A percentile compares a stretch with the other conserved stretches of the same genome.
phyloP scores from a whole-genome alignment of 1,139 yeast species.

The Geotrichum macrosporum region DNA sequence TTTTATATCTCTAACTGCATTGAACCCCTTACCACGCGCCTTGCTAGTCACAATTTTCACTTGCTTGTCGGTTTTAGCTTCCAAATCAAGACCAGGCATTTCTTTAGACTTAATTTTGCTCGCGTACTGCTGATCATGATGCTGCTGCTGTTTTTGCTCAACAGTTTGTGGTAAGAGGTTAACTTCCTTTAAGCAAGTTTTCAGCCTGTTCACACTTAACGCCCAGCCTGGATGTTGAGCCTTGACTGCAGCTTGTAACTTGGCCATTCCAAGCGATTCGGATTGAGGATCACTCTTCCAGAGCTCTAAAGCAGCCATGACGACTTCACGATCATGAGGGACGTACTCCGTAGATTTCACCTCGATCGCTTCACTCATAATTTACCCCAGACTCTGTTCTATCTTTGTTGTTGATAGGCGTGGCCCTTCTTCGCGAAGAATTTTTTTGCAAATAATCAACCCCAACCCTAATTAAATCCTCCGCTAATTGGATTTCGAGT shows the following conservation, averaged over 20 bases:
- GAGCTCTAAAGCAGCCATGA: slow-evolving; percentile 55
- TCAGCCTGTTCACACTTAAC: slow-evolving; percentile 13
- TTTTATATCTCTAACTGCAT: slow-evolving; percentile 40
- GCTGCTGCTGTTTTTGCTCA: slow-evolving; percentile 10
- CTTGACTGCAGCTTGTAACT: slow-evolving; percentile 52
- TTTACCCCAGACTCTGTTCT: too few relatives aligned
- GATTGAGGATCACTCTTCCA: slow-evolving; percentile 69
- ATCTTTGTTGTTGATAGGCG: too few relatives aligned
- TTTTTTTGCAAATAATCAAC: too few relatives aligned
- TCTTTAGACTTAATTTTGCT: slow-evolving; percentile 47
- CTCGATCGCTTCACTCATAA: neutral
- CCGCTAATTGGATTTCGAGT: too few relatives aligned
- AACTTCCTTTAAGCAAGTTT: slow-evolving; percentile 24
- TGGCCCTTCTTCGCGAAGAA: too few relatives aligned
- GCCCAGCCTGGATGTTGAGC: slow-evolving; percentile 37
- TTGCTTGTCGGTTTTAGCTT: neutral
- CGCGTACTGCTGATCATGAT: slow-evolving; percentile 26
- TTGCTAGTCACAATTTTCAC: slow-evolving; percentile 48
- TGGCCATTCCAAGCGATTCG: slow-evolving; percentile 54
- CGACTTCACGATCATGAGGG: slow-evolving; percentile 64
- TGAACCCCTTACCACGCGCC: slow-evolving; percentile 38
- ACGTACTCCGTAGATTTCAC: slow-evolving; percentile 20
- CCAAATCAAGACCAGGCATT: slow-evolving; percentile 42
- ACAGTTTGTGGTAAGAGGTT: slow-evolving; percentile 18
- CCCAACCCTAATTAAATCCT: too few relatives aligned